These are phyloP conservation scores for Trebouxia sp. DNA, from an alignment of 139 green algal species.

Conservation along the genomic window DNA sequence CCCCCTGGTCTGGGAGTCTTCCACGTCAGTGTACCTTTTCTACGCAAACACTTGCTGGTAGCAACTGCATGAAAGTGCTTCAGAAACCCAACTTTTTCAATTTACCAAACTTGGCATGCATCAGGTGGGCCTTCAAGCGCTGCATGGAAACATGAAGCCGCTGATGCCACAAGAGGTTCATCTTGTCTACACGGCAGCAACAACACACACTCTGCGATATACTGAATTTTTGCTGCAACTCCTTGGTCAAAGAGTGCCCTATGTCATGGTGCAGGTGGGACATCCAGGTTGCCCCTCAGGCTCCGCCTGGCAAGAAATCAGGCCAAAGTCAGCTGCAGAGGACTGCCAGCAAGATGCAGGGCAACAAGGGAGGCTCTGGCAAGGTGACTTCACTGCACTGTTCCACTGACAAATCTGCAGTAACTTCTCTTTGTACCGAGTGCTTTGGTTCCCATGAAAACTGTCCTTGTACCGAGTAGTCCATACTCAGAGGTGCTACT, in stretches of 20 bases:
- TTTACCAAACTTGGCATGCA: background rate
- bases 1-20: background rate
- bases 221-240: background rate
- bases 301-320: background rate
- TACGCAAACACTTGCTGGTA: too few species aligned
- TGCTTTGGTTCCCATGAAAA: too few species aligned
- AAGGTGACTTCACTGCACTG: background rate
- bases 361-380: constrained; percentile 2
- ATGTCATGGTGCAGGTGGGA: background rate
- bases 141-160: background rate
- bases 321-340: constrained; percentile 6
- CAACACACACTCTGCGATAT: background rate
- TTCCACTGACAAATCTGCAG: background rate
- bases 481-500: too few species aligned
- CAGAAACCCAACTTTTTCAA: too few species aligned
- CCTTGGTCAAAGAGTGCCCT: background rate
- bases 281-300: background rate
- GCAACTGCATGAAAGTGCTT: too few species aligned
- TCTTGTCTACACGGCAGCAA: background rate
- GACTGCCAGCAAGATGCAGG: constrained; percentile 5
- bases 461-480: too few species aligned
- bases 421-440: too few species aligned
- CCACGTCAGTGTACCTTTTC: too few species aligned
- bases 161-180: too few species aligned
- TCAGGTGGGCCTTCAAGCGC: background rate